These are phyloP conservation scores for Tulasnella sp. DNA, from an alignment of 768 basidiomycete genomes.

Conservation along the genomic window DNA sequence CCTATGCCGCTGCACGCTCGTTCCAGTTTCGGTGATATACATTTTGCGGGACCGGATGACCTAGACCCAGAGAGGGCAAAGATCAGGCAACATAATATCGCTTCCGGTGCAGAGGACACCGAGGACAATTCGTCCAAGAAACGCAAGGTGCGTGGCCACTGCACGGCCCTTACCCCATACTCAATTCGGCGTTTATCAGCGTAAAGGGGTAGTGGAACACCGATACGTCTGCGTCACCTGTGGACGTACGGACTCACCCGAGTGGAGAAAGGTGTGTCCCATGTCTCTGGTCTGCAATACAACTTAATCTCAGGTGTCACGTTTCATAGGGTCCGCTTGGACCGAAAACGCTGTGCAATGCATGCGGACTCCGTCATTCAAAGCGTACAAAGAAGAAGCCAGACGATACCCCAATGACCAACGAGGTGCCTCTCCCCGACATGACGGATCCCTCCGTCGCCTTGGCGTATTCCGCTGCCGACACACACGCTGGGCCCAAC, in stretches of 20 bases:
- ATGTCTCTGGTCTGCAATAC: background rate
- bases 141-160: background rate
- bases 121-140: background rate
- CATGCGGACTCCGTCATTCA: slow-evolving; percentile 89
- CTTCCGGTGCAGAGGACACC: background rate
- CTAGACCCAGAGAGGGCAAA: too few relatives aligned
- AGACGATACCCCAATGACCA: background rate
- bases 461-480: too few relatives aligned
- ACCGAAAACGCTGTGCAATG: slow-evolving; percentile 96
- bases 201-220: slow-evolving; percentile 35
- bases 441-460: too few relatives aligned
- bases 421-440: too few relatives aligned
- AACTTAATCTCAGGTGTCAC: slow-evolving; percentile 16
- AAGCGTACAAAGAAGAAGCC: slow-evolving; percentile 35
- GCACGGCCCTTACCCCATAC: background rate
- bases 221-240: slow-evolving; percentile 86
- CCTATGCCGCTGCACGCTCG: background rate
- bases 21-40: background rate
- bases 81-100: too few relatives aligned
- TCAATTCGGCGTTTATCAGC: background rate
- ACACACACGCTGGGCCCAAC: too few relatives aligned
- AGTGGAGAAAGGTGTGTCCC: slow-evolving; percentile 77
- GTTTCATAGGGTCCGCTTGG: slow-evolving; percentile 62
- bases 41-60: too few relatives aligned
- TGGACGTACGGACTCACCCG: slow-evolving; percentile 89